Percentiles rank a stretch among this genome's conserved stretches.
Evolutionary conservation across 2,329 filamentous ascomycete species (phyloP).

Genomic region (Boeremia lycopersici): DNA sequence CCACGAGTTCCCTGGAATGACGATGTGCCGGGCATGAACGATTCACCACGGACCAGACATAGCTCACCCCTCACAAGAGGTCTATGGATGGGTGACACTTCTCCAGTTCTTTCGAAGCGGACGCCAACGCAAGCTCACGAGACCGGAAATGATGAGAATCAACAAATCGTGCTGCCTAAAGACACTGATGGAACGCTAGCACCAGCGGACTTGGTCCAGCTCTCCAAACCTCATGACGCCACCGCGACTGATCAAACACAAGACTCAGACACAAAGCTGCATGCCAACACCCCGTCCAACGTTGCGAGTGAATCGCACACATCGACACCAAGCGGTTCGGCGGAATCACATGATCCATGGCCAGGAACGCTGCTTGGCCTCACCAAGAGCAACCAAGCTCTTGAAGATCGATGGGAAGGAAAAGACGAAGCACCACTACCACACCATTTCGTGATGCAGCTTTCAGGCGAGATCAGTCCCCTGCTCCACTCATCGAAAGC

Average conservation of each 20-base stretch:
- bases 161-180: background rate
- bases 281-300: background rate
- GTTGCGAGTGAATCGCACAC: background rate
- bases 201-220: background rate
- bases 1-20: background rate
- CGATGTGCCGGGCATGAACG: background rate
- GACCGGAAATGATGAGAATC: background rate
- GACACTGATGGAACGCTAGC: conserved; percentile 1
- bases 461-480: conserved; percentile 27
- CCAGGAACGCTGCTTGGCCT: background rate
- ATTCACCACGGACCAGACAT: background rate
- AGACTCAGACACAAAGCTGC: background rate
- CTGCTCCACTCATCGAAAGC: conserved; percentile 24
- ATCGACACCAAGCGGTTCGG: background rate
- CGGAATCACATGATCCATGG: background rate
- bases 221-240: background rate
- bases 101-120: conserved; percentile 1
- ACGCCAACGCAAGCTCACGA: background rate
- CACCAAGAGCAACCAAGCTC: background rate
- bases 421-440: conserved; percentile 14
- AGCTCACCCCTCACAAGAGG: conserved; percentile 6
- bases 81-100: conserved; percentile 13
- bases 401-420: background rate
- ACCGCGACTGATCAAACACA: background rate
- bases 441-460: conserved; percentile 1